Evolutionary conservation across 2,329 filamentous ascomycete genomes (phyloP), one percentile per base, ranked within the genome.

Genomic region (Trichoderma guizhouense): DNA sequence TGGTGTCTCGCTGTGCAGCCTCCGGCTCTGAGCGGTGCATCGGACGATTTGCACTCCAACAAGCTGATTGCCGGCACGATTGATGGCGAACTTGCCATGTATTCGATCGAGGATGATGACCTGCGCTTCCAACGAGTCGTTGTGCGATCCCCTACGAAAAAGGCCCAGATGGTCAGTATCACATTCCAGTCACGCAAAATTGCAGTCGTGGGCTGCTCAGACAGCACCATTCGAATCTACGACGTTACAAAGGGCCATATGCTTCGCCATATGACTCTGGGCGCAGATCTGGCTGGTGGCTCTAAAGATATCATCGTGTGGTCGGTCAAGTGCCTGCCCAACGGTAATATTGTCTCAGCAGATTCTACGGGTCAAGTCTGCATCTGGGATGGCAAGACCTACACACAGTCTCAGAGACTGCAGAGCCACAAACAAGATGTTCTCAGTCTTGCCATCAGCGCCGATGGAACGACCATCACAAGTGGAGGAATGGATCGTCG

Each of bases 1-100:
- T 99, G 96, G 96, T 98, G 95, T 82, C 88, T 99, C 77, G 93
- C 93, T 72, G 93, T 92, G 15, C 95, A 98, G 82, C 96, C 95
- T 3, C 84, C 73, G 3, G 74, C 75, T 32, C 51, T 71, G 53
- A 80, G 79, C 34, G 78, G 78, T 65, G 76, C 77, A 12, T 51
- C 70, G 14, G 79, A 80, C 26, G 65, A 84, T 83, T 79, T 82
- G 65, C 78, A 77, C 69, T 81, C 82, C 47, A 83, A 81, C 81
- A 92, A 93, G 79, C 86, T 99, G 53, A 92, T 97, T 14, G 92
- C 86, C 68, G 96, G 96, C 15, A 98, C 95, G 75, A 94, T 94
- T 30, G 95, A 98, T 81, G 96, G 96, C 64, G 93, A 93, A 65
- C 88, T 98, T 70, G 92, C 95, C 55, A 86, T 98, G 64, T 91